Evolutionary conservation across 768 basidiomycete species (phyloP), one percentile per base, ranked within the genome.

Genomic region (Sporobolomyces roseus): DNA sequence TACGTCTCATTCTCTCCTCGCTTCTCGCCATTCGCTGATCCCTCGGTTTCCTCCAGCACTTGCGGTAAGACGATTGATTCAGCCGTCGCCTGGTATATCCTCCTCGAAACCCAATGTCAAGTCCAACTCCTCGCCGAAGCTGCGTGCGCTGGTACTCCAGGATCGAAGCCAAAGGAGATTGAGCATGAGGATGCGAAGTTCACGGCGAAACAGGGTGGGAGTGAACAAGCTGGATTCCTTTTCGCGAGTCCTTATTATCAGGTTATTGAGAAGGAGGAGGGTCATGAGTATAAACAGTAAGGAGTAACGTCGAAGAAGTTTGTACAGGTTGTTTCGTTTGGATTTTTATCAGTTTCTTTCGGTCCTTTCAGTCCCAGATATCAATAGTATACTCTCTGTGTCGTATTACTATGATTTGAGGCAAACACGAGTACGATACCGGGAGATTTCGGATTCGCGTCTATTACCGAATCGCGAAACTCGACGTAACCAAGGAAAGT

Each of bases 51-150:
- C 25, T 23, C 14, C 62, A 69, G 68, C 2, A 70, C 68, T 3
- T 63, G 61, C 32, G 68, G 68, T 8, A 56, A 41, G 0, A 63
- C 69, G 36, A 63, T 71, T 51, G 64, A 68, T 48, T 25, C 63
- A 1, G 70, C 61, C 16, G 63, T 71, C n/a, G 60, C 52, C 1
- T 66, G 56, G 56, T 66, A 63, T 64, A 61, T 68, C 55, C 29
- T 65, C 30, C 54, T 68, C 56, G 83, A 84, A 71, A 79, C 80
- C 51, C 78, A 80, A 9, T 84, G 83, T 74, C 80, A 83, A 61
- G 81, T 81, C 35, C 82, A 82, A 71, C 78, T 84, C 9, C 75
- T 83, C 61, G 80, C 80, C 19, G 81, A 82, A 43, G 79, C 81
- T 13, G 82, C 82, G 6, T 79, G 80, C 4, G 78, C 76, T 10